Percentiles rank a stretch among this genome's conserved stretches.
Evolutionary conservation across 179 eudicot genomes (phyloP).

Genomic region (Silene coronaria): DNA sequence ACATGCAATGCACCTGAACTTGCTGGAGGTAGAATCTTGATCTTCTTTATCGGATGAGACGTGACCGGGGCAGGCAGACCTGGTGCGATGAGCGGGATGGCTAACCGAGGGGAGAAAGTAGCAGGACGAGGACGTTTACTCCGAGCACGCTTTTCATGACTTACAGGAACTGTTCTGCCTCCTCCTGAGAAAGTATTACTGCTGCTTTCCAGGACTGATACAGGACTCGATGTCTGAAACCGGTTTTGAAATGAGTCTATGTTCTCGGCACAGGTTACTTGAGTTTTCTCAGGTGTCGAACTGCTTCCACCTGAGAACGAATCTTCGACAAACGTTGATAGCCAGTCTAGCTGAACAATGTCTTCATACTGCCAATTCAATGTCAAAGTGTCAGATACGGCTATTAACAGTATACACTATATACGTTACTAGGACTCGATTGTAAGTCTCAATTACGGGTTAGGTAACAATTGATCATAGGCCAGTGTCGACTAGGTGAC

Average conservation of each 20-base stretch:
- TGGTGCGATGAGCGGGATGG: conserved; percentile 33
- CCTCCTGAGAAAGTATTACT: conserved; percentile 45
- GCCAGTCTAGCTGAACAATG: conserved; percentile 86
- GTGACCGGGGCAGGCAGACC: too few relatives aligned
- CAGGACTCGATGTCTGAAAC: conserved; percentile 68
- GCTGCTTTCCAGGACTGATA: conserved; percentile 85
- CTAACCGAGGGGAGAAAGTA: conserved; percentile 41
- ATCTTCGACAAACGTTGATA: conserved; percentile 80
- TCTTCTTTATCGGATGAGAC: conserved; percentile 1
- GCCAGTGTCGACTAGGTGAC: neutral
- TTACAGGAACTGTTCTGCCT: conserved; percentile 34
- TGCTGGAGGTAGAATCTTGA: conserved; percentile 27
- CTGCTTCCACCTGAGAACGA: conserved; percentile 79
- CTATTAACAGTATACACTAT: too few relatives aligned
- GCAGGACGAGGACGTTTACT: conserved; percentile 89
- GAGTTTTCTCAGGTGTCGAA: conserved; percentile 44
- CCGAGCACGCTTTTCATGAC: conserved; percentile 51
- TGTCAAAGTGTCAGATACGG: too few relatives aligned
- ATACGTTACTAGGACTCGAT: neutral
- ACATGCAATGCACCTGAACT: conserved; percentile 14
- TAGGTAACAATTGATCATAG: too few relatives aligned
- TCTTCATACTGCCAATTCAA: conserved; percentile 63
- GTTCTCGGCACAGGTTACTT: conserved; percentile 14
- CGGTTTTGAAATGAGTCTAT: conserved; percentile 33
- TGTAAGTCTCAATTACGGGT: too few relatives aligned